Conservation (phyloP, 345 rosid genomes). For the Gossypium longicalyx region DNA sequence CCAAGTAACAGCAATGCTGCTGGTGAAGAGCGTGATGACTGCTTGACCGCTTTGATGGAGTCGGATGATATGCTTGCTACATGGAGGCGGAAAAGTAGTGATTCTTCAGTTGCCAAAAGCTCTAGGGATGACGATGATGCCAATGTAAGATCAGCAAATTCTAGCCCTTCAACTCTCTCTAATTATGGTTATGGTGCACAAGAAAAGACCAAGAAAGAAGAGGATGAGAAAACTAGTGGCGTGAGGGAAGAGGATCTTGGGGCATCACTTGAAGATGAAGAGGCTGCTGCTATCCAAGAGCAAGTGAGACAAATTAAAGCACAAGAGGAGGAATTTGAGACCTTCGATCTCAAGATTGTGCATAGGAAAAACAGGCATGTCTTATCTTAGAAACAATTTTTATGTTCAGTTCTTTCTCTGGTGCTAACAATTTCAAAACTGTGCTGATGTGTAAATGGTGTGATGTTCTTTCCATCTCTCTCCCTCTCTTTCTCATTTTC, state of each 20-base stretch:
- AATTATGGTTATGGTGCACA: constrained; percentile 59
- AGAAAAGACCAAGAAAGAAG: constrained; percentile 51
- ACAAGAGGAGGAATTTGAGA: constrained; percentile 98
- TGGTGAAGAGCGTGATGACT: constrained; percentile 45
- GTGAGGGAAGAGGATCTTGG: constrained; percentile 68
- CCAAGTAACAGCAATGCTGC: constrained; percentile 48
- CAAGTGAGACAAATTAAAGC: constrained; percentile 95
- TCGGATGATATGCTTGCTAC: constrained; percentile 65
- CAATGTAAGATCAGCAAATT: constrained; percentile 51
- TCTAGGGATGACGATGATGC: constrained; percentile 65
- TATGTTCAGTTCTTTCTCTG: constrained; percentile 14
- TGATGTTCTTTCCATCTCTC: not conserved
- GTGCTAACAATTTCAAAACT: constrained; percentile 4
- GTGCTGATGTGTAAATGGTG: not conserved
- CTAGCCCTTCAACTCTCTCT: constrained; percentile 65
- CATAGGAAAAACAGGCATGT: constrained; percentile 94
- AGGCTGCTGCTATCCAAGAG: constrained; percentile 92
- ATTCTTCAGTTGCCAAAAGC: constrained; percentile 66
- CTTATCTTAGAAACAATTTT: constrained; percentile 12
- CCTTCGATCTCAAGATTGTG: constrained; percentile 93
- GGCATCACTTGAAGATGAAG: constrained; percentile 83
- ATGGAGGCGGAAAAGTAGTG: constrained; percentile 80
- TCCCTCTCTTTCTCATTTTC: not conserved
- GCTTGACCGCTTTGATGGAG: constrained; percentile 50
- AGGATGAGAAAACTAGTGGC: constrained; percentile 42